phyloP scores from a whole-genome alignment of 2,329 filamentous ascomycete species.

The Ceratocystis huliohia region DNA sequence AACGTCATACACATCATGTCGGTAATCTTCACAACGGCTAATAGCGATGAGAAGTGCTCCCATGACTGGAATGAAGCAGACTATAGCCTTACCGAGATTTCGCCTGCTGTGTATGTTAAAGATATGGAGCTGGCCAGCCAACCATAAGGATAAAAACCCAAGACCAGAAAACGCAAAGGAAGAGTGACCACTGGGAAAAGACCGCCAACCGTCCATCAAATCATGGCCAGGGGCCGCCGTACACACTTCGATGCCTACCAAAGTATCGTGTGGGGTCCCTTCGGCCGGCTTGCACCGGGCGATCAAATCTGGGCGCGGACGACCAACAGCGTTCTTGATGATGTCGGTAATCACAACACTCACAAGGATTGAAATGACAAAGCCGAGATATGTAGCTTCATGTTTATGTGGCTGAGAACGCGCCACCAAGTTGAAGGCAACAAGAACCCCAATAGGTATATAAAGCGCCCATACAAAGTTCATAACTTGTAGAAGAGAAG shows the following conservation, averaged over 20 bases:
- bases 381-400: slow-evolving; percentile 72
- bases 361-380: slow-evolving; percentile 63
- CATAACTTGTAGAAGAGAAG: slow-evolving; percentile 42
- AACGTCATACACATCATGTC: slow-evolving; percentile 60
- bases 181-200: slow-evolving; percentile 69
- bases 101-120: slow-evolving; percentile 35
- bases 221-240: slow-evolving; percentile 55
- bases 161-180: slow-evolving; percentile 69
- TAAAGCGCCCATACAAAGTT: slow-evolving; percentile 69
- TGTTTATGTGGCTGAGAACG: slow-evolving; percentile 61
- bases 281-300: slow-evolving; percentile 64
- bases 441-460: slow-evolving; percentile 54
- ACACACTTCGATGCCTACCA: slow-evolving; percentile 58
- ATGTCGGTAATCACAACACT: slow-evolving; percentile 77
- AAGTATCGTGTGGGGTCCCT: slow-evolving; percentile 36
- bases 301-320: slow-evolving; percentile 51
- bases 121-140: slow-evolving; percentile 53
- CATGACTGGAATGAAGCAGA: slow-evolving; percentile 47
- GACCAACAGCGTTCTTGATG: slow-evolving; percentile 76
- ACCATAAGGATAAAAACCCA: slow-evolving; percentile 58
- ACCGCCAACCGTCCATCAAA: slow-evolving; percentile 73
- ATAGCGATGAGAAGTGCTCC: slow-evolving; percentile 57
- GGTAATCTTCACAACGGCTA: slow-evolving; percentile 55
- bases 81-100: slow-evolving; percentile 43
- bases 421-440: slow-evolving; percentile 50